Base-by-base conservation (phyloP, 1,284 basidiomycete species). In the Psilocybe mexicana region DNA sequence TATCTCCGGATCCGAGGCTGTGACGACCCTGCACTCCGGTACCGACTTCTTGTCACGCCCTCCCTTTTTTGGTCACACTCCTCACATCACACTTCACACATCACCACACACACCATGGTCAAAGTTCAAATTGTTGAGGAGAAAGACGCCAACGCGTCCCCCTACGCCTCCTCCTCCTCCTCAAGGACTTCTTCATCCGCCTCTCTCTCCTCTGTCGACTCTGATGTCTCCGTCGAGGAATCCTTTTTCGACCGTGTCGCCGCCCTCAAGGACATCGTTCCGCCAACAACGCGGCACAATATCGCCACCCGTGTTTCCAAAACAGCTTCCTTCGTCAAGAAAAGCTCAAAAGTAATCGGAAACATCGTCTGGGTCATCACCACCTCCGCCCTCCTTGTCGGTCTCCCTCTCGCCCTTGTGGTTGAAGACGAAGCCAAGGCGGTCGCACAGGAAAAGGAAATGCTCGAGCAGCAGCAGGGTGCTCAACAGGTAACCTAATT, bases 391-490 rank as follows among this genome's bases (percentile, higher is more conserved):
- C 80, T 99, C 50, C 85, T 99, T 59, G 89, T 99, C 51, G 97
- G 93, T 6, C 81, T 99, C 50, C 96, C 96, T 28, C 83, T 98
- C 64, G 94, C 95, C 1, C 82, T 99, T 64, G 91, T 89, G 57
- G 83, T 98, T 63, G 96, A 99, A 76, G 96, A 97, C 75, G 96
- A 99, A 79, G 90, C 92, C 52, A 94, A 94, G 76, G 86, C 97
- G 60, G 90, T 95, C 4, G 88, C 90, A 57, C 96, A 98, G 77
- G 96, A 99, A 77, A 90, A 93, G 77, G 95, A 98, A 75, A 88
- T 95, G 84, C 78, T 93, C 65, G 92, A 93, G 53, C 94, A 97
- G 74, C 94, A 94, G 73, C 88, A 93, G 70, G 95, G 95, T 42
- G 88, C 88, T 18, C 93, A 96, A 76, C 90, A 92, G 84, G 93